Conservation (phyloP, 2,329 filamentous ascomycete species). For the Hypoxylon sp. region DNA sequence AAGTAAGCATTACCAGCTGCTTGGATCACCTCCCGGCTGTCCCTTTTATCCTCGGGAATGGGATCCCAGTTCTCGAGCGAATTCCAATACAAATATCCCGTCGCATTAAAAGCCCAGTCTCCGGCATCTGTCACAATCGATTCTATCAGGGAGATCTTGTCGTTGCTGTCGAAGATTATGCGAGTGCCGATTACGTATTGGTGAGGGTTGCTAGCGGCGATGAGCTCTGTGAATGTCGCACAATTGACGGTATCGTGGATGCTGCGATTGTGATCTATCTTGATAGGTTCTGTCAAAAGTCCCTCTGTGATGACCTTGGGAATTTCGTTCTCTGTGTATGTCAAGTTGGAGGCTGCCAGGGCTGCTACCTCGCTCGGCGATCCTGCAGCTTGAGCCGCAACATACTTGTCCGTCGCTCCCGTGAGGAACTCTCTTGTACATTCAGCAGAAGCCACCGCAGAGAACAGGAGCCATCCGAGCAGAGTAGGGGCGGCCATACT, state of each 20-base stretch:
- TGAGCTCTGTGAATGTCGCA: constrained; percentile 60
- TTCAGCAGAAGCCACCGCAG: constrained; percentile 28
- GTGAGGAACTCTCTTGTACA: constrained; percentile 47
- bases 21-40: constrained; percentile 50
- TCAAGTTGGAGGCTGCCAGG: constrained; percentile 40
- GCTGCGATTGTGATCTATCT: constrained; percentile 54
- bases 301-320: constrained; percentile 43
- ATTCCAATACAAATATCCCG: constrained; percentile 50
- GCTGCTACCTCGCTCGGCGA: constrained; percentile 36
- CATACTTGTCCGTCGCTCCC: constrained; percentile 47
- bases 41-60: constrained; percentile 50
- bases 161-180: constrained; percentile 48
- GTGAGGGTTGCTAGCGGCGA: constrained; percentile 52
- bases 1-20: constrained; percentile 53
- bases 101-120: constrained; percentile 54
- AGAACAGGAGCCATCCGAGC: constrained; percentile 33
- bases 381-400: constrained; percentile 47
- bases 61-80: constrained; percentile 53
- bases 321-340: constrained; percentile 55
- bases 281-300: constrained; percentile 52
- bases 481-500: constrained; percentile 23
- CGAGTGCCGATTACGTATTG: constrained; percentile 56
- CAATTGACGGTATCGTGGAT: constrained; percentile 55
- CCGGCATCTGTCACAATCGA: constrained; percentile 53
- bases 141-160: constrained; percentile 50